Evolutionary conservation across 1,284 basidiomycete genomes (phyloP).

Genomic region (Leccinum subrobustum): DNA sequence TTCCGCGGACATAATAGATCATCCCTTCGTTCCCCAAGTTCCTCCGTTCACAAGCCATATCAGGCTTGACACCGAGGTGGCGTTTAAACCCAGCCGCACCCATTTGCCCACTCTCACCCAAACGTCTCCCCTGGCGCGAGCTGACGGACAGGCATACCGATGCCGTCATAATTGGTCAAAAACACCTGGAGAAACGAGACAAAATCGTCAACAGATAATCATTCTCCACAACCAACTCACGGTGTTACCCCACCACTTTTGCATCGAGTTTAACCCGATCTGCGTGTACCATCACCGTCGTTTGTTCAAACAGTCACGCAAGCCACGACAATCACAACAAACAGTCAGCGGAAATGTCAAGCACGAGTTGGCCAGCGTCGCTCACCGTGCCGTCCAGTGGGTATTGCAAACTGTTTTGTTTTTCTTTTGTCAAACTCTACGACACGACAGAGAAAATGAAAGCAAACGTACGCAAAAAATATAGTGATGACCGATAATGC

Average conservation of each 20-base stretch:
- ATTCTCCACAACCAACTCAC: constrained; percentile 16
- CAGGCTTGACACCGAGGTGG: too few species aligned
- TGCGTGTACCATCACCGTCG: not conserved
- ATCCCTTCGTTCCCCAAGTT: too few species aligned
- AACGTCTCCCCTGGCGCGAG: constrained; percentile 31
- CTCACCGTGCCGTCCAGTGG: constrained; percentile 30
- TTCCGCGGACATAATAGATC: too few species aligned
- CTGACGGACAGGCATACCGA: constrained; percentile 39
- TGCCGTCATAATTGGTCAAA: constrained; percentile 37
- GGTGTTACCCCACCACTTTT: constrained; percentile 56
- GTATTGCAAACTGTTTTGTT: constrained; percentile 32
- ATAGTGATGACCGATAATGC: constrained; percentile 50
- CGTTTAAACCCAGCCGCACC: too few species aligned
- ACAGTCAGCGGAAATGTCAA: not conserved
- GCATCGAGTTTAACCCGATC: constrained; percentile 45
- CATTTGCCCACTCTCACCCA: too few species aligned
- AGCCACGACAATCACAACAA: not conserved
- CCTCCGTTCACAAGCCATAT: too few species aligned
- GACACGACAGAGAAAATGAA: not conserved
- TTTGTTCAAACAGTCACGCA: too few species aligned
- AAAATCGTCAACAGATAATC: not conserved
- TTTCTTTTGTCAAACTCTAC: not conserved
- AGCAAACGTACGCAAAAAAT: constrained; percentile 43
- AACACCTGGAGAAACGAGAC: constrained; percentile 25
- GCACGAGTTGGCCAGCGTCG: not conserved